Evolutionary conservation across 192 early-diverging fungal species (phyloP).

Genomic region (Coemansia sp.): DNA sequence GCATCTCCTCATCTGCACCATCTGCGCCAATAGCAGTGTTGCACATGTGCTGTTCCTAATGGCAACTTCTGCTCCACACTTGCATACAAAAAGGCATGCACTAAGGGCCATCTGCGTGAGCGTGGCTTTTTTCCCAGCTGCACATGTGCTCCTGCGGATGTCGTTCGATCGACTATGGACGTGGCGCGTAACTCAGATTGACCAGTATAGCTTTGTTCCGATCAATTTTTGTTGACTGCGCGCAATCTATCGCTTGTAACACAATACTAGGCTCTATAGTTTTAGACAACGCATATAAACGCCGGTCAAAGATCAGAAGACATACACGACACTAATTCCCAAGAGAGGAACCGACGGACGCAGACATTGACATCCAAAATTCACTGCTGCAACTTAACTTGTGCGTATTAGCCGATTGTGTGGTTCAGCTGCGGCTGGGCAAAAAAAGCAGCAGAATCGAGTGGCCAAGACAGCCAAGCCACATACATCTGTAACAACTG

Average conservation of each 20-base stretch:
- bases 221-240: background rate
- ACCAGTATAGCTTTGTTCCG: background rate
- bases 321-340: background rate
- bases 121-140: background rate
- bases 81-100: background rate
- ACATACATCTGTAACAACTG: background rate
- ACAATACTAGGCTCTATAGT: background rate
- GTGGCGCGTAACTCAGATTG: background rate
- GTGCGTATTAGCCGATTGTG: background rate
- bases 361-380: background rate
- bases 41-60: background rate
- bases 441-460: background rate
- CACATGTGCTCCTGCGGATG: background rate
- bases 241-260: background rate
- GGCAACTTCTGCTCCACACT: background rate
- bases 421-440: background rate
- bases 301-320: background rate
- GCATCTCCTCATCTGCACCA: background rate
- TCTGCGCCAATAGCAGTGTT: background rate
- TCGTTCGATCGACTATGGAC: background rate
- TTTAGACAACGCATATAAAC: background rate
- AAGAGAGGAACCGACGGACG: too few relatives aligned
- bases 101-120: background rate
- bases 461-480: background rate
- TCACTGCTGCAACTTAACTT: background rate